Conservation (phyloP, 352 stramenopile species). For the Pythium vanterpoolii region DNA sequence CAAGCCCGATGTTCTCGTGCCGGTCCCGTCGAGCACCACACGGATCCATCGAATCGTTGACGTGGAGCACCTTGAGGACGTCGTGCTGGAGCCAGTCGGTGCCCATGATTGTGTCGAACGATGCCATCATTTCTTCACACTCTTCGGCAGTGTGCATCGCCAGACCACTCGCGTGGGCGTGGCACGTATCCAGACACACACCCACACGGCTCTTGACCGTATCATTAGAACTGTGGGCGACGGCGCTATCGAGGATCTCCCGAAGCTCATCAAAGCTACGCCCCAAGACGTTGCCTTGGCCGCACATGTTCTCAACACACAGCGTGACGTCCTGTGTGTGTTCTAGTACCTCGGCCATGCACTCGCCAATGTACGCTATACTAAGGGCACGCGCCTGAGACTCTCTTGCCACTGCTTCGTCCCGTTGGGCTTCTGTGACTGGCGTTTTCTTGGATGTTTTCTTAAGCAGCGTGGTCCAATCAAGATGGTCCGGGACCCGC, state of each 20-base stretch:
- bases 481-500: conserved; percentile 7
- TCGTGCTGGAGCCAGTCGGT: conserved; percentile 18
- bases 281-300: conserved; percentile 37
- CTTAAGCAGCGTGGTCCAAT: conserved; percentile 12
- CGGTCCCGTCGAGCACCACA: conserved; percentile 32
- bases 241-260: conserved; percentile 28
- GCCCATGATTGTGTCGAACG: conserved; percentile 29
- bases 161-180: conserved; percentile 36
- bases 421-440: conserved; percentile 3
- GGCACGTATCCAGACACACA: conserved; percentile 47
- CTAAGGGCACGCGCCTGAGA: conserved; percentile 15
- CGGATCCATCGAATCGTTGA: conserved; percentile 41
- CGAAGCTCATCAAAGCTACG: conserved; percentile 35
- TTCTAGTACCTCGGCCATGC: conserved; percentile 29
- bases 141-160: conserved; percentile 17
- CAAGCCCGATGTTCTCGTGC: conserved; percentile 42
- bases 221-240: not conserved
- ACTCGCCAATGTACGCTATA: conserved; percentile 28
- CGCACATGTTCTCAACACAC: conserved; percentile 43
- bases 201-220: conserved; percentile 20
- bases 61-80: conserved; percentile 41
- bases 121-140: conserved; percentile 35
- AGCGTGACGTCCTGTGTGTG: conserved; percentile 30
- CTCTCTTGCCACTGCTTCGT: conserved; percentile 13
- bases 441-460: conserved; percentile 1